These are phyloP conservation scores for Yarrowia osloensis DNA, from an alignment of 805 yeast genomes.

Conservation along the genomic window DNA sequence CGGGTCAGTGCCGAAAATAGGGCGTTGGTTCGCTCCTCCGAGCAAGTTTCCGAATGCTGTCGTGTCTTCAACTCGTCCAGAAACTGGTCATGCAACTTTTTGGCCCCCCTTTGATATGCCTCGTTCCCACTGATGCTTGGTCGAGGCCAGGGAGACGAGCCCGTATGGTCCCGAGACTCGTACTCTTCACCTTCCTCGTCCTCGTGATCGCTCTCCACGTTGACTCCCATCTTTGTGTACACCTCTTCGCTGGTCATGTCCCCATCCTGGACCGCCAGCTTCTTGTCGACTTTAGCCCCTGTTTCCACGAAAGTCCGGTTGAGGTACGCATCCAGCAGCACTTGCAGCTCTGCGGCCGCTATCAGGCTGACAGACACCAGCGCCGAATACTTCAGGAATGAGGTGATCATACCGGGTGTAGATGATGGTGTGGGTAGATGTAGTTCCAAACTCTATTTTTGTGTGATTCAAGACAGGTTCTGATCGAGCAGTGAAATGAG, in stretches of 20 bases:
- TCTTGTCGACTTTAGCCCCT: background rate
- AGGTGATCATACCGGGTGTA: constrained; percentile 1
- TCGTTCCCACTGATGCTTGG: background rate
- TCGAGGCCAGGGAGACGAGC: background rate
- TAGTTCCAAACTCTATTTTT: background rate
- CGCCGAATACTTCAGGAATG: constrained; percentile 20
- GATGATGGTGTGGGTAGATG: background rate
- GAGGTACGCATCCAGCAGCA: constrained; percentile 3
- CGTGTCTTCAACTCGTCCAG: constrained; percentile 6
- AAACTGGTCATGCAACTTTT: constrained; percentile 25
- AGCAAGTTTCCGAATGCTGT: background rate
- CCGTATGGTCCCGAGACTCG: background rate
- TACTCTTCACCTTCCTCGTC: background rate
- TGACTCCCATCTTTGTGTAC: background rate
- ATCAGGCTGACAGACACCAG: constrained; percentile 3
- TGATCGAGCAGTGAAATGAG: background rate
- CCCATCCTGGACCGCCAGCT: constrained; percentile 2
- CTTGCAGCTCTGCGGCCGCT: constrained; percentile 7
- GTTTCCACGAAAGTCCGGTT: background rate
- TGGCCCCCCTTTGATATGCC: background rate
- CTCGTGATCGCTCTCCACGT: background rate
- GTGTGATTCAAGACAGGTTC: background rate
- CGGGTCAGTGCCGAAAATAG: background rate
- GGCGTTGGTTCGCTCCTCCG: constrained; percentile 15
- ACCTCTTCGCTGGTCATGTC: constrained; percentile 1